Percentiles rank a stretch among this genome's conserved stretches.
phyloP scores from a whole-genome alignment of 345 rosid genomes.

The Laguncularia racemosa region DNA sequence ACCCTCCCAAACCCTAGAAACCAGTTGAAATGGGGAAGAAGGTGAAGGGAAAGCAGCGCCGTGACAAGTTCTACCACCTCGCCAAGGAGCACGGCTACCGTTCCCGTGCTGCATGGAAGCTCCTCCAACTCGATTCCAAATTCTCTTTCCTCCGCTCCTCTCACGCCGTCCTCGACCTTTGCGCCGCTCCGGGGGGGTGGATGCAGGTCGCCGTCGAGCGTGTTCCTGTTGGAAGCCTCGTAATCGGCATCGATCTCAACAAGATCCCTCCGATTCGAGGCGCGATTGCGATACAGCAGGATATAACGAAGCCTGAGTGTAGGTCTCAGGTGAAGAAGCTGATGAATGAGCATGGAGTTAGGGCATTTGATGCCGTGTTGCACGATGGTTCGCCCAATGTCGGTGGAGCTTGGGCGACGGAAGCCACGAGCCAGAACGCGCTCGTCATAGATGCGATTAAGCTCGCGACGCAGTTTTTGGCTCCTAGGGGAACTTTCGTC shows the following conservation, averaged over 20 bases:
- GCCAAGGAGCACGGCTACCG: slow-evolving; percentile 96
- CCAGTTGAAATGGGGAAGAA: slow-evolving; percentile 43
- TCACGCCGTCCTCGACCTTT: slow-evolving; percentile 80
- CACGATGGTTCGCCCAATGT: slow-evolving; percentile 96
- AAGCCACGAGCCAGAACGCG: slow-evolving; percentile 84
- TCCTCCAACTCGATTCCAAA: slow-evolving; percentile 73
- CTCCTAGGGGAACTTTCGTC: slow-evolving; percentile 66
- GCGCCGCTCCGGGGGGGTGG: slow-evolving; percentile 99
- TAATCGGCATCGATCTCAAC: slow-evolving; percentile 78
- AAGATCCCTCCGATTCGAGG: slow-evolving; percentile 67
- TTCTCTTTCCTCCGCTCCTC: slow-evolving; percentile 55
- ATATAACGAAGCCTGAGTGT: slow-evolving; percentile 78
- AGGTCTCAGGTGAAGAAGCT: slow-evolving; percentile 53
- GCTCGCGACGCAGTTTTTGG: slow-evolving; percentile 74
- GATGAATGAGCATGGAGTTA: slow-evolving; percentile 53
- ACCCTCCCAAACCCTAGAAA: not conserved
- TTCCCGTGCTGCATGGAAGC: slow-evolving; percentile 90
- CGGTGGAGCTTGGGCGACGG: slow-evolving; percentile 94
- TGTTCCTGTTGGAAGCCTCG: slow-evolving; percentile 82
- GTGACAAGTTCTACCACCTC: slow-evolving; percentile 67
- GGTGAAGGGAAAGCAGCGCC: slow-evolving; percentile 75
- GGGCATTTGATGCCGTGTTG: slow-evolving; percentile 64
- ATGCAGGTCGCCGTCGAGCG: slow-evolving; percentile 94
- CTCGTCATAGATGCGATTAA: slow-evolving; percentile 81
- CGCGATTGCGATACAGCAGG: slow-evolving; percentile 62